Evolutionary conservation across 352 stramenopile species (phyloP).

Genomic region (Pythium sukuiense): DNA sequence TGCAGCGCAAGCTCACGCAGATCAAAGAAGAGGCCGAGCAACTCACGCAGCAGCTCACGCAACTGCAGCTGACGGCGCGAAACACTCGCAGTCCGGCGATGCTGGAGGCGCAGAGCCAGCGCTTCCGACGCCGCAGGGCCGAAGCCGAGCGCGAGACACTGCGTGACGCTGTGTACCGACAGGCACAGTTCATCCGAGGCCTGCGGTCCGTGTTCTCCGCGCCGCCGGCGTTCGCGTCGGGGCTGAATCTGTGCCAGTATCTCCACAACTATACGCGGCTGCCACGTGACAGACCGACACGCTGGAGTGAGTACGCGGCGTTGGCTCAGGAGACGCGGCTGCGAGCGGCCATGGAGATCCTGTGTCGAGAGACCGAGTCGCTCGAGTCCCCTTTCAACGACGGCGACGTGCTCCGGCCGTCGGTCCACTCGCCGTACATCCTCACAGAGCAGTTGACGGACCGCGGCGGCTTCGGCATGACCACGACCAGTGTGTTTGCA

Average conservation of each 20-base stretch:
- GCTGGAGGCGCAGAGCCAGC: slow-evolving; percentile 1
- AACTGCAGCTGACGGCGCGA: background rate
- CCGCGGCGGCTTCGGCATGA: slow-evolving; percentile 28
- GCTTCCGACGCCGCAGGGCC: slow-evolving; percentile 1
- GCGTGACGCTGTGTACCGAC: background rate
- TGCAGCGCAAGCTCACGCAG: background rate
- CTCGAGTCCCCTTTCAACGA: background rate
- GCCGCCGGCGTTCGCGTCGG: background rate
- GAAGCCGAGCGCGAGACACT: background rate
- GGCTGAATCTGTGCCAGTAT: slow-evolving; percentile 5
- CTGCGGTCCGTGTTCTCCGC: background rate
- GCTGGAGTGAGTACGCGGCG: slow-evolving; percentile 16
- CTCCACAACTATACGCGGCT: slow-evolving; percentile 18
- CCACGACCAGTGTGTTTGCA: slow-evolving; percentile 34
- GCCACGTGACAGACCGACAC: slow-evolving; percentile 5
- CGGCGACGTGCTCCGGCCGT: background rate
- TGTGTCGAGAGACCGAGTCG: slow-evolving; percentile 20
- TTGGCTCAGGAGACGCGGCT: slow-evolving; percentile 14
- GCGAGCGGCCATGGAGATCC: slow-evolving; percentile 13
- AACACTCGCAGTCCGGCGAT: background rate
- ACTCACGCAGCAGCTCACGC: slow-evolving; percentile 3
- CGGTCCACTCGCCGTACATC: slow-evolving; percentile 2
- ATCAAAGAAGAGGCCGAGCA: background rate
- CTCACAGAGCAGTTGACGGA: slow-evolving; percentile 10
- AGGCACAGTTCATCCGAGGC: slow-evolving; percentile 1